Conservation (phyloP, 2,329 filamentous ascomycete species). For the Zalaria sp. region DNA sequence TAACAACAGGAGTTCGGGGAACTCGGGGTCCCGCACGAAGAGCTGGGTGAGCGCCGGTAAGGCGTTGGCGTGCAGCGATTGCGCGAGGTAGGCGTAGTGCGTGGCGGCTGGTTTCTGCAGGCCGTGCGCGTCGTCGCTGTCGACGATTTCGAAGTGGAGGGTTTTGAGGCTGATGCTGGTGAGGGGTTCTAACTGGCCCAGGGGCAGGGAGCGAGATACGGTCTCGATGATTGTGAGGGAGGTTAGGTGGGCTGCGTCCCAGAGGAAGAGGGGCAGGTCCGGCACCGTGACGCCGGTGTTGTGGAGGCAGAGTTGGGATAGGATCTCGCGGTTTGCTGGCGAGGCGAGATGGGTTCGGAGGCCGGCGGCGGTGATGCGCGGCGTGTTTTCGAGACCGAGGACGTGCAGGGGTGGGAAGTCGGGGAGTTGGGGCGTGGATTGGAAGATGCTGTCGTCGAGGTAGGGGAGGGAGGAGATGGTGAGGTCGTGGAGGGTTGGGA, state of each 20-base stretch:
- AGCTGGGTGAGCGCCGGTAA: constrained; percentile 62
- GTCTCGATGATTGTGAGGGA: constrained; percentile 44
- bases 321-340: constrained; percentile 42
- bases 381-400: constrained; percentile 57
- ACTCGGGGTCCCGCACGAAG: constrained; percentile 74
- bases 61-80: constrained; percentile 62
- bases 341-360: constrained; percentile 53
- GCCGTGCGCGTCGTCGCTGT: constrained; percentile 44
- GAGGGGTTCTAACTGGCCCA: constrained; percentile 36
- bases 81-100: constrained; percentile 77
- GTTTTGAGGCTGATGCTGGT: constrained; percentile 54
- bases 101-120: constrained; percentile 36
- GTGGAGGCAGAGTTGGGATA: constrained; percentile 57
- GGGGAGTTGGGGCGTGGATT: constrained; percentile 46
- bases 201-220: constrained; percentile 42
- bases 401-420: constrained; percentile 62
- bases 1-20: constrained; percentile 66
- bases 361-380: constrained; percentile 57
- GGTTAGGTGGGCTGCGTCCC: constrained; percentile 41
- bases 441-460: constrained; percentile 67
- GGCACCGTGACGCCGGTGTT: constrained; percentile 55
- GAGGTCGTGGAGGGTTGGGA: constrained; percentile 56
- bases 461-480: constrained; percentile 56
- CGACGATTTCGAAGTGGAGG: constrained; percentile 72
- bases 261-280: constrained; percentile 46